phyloP scores from a whole-genome alignment of 2,329 filamentous ascomycete species.

The Cercospora sojina region DNA sequence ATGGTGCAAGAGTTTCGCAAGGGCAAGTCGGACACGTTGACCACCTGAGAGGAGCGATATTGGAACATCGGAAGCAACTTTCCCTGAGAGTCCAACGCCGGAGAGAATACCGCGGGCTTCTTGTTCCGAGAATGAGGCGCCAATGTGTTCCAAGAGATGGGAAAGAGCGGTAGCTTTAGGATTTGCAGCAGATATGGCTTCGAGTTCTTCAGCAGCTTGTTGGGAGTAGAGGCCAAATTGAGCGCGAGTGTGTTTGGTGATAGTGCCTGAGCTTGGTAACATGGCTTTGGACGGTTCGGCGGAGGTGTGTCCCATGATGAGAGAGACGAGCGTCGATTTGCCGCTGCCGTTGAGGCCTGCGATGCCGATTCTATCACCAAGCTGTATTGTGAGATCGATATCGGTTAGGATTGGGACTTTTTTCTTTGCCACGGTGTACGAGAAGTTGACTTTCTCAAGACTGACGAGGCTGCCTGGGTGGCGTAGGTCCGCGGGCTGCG shows the following conservation, averaged over 20 bases:
- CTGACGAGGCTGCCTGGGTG: slow-evolving; percentile 68
- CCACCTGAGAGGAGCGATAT: slow-evolving; percentile 74
- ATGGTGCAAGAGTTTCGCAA: slow-evolving; percentile 67
- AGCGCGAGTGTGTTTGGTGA: slow-evolving; percentile 66
- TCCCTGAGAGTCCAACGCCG: slow-evolving; percentile 68
- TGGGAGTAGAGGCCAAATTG: slow-evolving; percentile 77
- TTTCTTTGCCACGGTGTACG: slow-evolving; percentile 52
- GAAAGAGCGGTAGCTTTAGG: slow-evolving; percentile 63
- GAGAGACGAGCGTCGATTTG: slow-evolving; percentile 73
- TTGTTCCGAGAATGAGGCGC: slow-evolving; percentile 60
- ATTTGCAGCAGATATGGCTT: slow-evolving; percentile 53
- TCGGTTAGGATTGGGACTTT: slow-evolving; percentile 57
- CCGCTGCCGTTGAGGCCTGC: slow-evolving; percentile 78
- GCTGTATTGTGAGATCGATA: slow-evolving; percentile 66
- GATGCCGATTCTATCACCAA: slow-evolving; percentile 72
- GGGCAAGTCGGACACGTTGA: slow-evolving; percentile 64
- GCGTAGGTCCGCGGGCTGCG: slow-evolving; percentile 38
- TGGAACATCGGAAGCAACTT: slow-evolving; percentile 70
- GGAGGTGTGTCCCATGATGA: slow-evolving; percentile 59
- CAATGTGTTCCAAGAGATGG: slow-evolving; percentile 58
- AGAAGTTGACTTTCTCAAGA: slow-evolving; percentile 66
- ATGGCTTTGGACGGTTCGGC: slow-evolving; percentile 29
- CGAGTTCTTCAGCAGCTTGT: slow-evolving; percentile 70
- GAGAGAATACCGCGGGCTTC: slow-evolving; percentile 66
- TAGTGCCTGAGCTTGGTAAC: slow-evolving; percentile 59